Evolutionary conservation across 2,329 filamentous ascomycete species (phyloP).

Genomic region (Tricladium varicosporioides): DNA sequence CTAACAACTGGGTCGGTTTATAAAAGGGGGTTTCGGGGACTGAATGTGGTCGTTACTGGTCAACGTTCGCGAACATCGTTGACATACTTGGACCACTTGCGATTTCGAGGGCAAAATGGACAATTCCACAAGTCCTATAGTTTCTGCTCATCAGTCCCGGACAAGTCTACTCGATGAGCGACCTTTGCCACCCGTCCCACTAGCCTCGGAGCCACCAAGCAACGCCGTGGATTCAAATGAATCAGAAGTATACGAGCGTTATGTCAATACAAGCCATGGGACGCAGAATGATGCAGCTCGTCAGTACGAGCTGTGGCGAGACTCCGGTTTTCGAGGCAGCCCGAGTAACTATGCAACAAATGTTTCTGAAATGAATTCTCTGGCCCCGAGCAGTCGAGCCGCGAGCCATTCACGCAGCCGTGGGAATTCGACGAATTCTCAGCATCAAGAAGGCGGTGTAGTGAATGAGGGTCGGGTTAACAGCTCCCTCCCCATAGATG

Average conservation of each 20-base stretch:
- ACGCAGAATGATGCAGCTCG: background rate
- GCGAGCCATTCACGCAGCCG: conserved; percentile 5
- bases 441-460: background rate
- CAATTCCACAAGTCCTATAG: background rate
- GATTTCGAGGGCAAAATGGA: background rate
- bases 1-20: no score
- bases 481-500: background rate
- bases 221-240: background rate
- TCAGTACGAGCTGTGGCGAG: conserved; percentile 9
- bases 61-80: no score
- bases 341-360: background rate
- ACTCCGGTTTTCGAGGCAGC: conserved; percentile 1
- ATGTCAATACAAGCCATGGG: background rate
- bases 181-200: conserved; percentile 8
- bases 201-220: background rate
- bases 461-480: background rate
- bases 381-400: background rate
- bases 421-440: conserved; percentile 6
- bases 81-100: background rate
- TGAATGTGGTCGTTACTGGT: no score
- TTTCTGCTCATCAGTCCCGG: background rate
- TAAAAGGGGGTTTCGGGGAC: no score
- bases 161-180: conserved; percentile 1
- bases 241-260: background rate
- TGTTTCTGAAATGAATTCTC: background rate